Evolutionary conservation across 306 rosid genomes (phyloP), one percentile per base, ranked within the genome.

Genomic region (Astragalus membranaceus): DNA sequence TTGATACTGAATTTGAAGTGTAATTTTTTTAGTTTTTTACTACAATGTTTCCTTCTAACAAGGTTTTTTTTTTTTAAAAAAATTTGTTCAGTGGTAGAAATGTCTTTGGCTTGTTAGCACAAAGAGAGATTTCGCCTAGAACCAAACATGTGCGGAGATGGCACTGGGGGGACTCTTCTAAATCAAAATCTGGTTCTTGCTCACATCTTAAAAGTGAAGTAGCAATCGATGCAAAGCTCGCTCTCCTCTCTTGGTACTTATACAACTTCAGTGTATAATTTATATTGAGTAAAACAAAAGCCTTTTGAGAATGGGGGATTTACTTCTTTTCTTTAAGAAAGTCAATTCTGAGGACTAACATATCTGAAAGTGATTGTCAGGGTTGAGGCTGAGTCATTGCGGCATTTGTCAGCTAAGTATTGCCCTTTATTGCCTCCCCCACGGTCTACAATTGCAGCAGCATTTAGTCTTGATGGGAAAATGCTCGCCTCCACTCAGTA

Each of bases 401-500:
- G 42, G 70, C 76, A 66, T 67, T 78, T 82, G 56, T 75, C 86
- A 1, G 79, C 83, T 33, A 82, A 59, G 66, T 82, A 82, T 74
- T 82, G 86, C 54, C 78, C 83, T 20, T 60, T 82, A 47, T 56
- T 65, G 53, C 86, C 86, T 65, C 79, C 86, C 13, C 81, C 86
- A 70, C 77, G 83, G 64, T 82, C 86, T 44, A 82, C 86, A 51
- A 82, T 82, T 30, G 86, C 86, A 44, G 86, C 83, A 60, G 83
- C 86, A 71, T 82, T 82, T 72, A 82, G 86, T 75, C 75, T 64
- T 10, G 78, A 82, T 43, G 86, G 86, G 44, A 82, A 72, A 70
- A 42, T 75, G 46, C 81, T 82, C 54, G 86, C 86, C n/a, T 82
- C 86, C 23, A 82, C 86, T 8, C 86, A 82, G 86, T 82, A 66